Evolutionary conservation across 1,284 basidiomycete genomes (phyloP), one percentile per base, ranked within the genome.

Genomic region (Sphaerobolus stellatus): DNA sequence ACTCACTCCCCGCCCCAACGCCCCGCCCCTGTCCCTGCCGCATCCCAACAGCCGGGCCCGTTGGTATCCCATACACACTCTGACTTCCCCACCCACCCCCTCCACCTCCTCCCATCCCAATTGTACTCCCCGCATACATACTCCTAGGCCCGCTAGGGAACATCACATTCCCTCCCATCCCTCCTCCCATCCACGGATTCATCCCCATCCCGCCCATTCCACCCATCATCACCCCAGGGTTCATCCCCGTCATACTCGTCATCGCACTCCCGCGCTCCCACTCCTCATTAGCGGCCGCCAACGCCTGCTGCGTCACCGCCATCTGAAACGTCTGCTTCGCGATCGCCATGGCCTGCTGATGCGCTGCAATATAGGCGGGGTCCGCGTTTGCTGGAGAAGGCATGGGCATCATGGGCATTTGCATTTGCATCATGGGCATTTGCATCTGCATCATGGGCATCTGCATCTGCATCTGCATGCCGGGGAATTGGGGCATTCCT

Each of bases 241-340:
- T 43, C 9, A 43, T 29, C 29, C 31, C 45, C 60, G 20, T 59
- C 59, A 58, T 72, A 76, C 18, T 79, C 77, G 76, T 77, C 28
- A 78, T 61, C 43, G 72, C 80, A 49, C 88, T 90, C 9, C 82
- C 79, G 38, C 89, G 82, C 65, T 92, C 90, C 90, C 90, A 92
- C 64, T 92, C 88, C 50, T 92, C 90, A 24, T 80, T 88, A 13
- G 90, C 90, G 13, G 82, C 81, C 2, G 82, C 84, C 80, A 92
- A 86, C 11, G 90, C 90, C 61, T 92, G 89, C 66, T 90, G 90
- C 5, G 90, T 90, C 47, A 91, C 87, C 9, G 89, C 86, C 74
- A 86, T 82, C 68, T 92, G 89, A 65, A 90, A 92, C 2, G 90
- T 83, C 66, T 92, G 90, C 67, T 92, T 92, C 49, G 90, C 90